Conservation (phyloP, 495 filamentous ascomycete species). For the Hypoxylon rickii region DNA sequence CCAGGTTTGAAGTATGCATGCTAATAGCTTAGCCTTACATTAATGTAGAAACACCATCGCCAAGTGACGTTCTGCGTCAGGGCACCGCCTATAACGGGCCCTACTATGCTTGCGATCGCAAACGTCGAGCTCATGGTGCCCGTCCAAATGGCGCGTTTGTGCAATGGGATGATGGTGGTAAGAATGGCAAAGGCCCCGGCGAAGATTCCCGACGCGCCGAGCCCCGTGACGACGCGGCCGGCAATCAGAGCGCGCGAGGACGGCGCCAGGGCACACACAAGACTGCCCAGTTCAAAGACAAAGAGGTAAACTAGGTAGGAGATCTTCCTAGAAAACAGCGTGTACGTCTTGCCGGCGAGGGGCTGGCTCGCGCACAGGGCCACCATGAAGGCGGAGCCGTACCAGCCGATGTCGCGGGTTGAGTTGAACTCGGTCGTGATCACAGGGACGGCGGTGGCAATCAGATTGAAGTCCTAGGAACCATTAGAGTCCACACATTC, state of each 20-base stretch:
- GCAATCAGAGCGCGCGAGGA: conserved; percentile 53
- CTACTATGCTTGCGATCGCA: conserved; percentile 56
- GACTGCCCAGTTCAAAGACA: not conserved
- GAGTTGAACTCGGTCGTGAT: conserved; percentile 46
- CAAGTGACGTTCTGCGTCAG: too few species aligned
- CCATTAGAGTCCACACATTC: not conserved
- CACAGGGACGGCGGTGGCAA: conserved; percentile 38
- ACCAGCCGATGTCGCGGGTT: conserved; percentile 52
- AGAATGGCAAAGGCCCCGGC: conserved; percentile 38
- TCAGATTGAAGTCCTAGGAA: not conserved
- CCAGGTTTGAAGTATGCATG: too few species aligned
- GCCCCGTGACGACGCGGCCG: conserved; percentile 54
- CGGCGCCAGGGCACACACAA: conserved; percentile 41
- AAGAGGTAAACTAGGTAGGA: not conserved
- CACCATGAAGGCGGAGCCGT: conserved; percentile 54
- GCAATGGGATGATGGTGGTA: conserved; percentile 39
- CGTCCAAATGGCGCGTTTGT: conserved; percentile 39
- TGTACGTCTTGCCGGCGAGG: conserved; percentile 52
- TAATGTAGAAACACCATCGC: too few species aligned
- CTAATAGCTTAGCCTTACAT: too few species aligned
- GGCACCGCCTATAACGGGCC: conserved; percentile 52
- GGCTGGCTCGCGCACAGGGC: conserved; percentile 52
- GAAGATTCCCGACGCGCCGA: conserved; percentile 44
- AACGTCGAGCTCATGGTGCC: conserved; percentile 14
- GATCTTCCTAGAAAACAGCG: not conserved